Conservation (phyloP, 805 yeast genomes). For the Barnettozyma sp. region DNA sequence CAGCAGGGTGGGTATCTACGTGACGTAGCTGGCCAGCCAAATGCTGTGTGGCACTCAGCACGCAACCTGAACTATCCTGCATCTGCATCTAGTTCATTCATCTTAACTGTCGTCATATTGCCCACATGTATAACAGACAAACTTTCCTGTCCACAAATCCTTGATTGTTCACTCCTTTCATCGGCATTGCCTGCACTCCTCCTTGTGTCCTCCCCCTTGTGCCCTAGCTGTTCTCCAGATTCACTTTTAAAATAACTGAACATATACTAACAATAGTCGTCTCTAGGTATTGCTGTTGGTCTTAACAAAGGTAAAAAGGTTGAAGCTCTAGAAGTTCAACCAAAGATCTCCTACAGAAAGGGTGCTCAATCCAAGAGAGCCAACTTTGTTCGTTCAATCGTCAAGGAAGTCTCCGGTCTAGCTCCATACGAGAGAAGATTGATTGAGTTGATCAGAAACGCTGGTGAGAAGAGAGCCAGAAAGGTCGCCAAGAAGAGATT, state of each 20-base stretch:
- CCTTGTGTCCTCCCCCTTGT: not conserved
- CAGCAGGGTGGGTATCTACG: too few species aligned
- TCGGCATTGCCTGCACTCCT: not conserved
- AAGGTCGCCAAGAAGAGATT: constrained; percentile 99
- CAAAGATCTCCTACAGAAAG: constrained; percentile 92
- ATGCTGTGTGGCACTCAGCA: too few species aligned
- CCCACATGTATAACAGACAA: too few species aligned
- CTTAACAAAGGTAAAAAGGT: constrained; percentile 99
- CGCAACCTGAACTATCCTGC: too few species aligned
- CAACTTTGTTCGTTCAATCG: constrained; percentile 88
- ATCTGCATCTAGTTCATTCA: too few species aligned
- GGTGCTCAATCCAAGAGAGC: constrained; percentile 96
- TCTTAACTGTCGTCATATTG: too few species aligned
- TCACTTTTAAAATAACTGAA: too few species aligned
- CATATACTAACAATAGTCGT: not conserved
- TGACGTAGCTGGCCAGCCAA: too few species aligned
- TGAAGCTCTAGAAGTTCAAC: constrained; percentile 74
- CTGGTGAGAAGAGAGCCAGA: constrained; percentile 99
- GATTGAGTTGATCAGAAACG: constrained; percentile 98
- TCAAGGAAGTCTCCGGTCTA: constrained; percentile 96
- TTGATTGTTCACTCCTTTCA: not conserved
- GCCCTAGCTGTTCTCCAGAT: not conserved
- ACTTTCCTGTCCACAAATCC: too few species aligned
- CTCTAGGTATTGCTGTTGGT: constrained; percentile 89
- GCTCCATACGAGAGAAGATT: constrained; percentile 99